Conservation (phyloP, 2,329 filamentous ascomycete genomes). For the Arachnopeziza araneosa region DNA sequence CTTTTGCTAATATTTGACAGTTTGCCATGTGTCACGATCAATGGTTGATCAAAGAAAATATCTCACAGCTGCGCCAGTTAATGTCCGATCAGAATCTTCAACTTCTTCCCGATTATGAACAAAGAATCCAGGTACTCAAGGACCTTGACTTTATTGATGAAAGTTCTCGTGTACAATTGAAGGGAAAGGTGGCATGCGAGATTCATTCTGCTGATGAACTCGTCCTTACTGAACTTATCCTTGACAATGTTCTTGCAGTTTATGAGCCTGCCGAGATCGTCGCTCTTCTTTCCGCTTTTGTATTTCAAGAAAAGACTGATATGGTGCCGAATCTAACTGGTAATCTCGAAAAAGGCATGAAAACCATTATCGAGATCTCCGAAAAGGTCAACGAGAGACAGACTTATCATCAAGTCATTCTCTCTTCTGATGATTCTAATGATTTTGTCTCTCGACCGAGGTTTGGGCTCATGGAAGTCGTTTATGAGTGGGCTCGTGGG, state of each 20-base stretch:
- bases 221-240: constrained; percentile 89
- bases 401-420: constrained; percentile 84
- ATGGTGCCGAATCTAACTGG: constrained; percentile 74
- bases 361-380: constrained; percentile 81
- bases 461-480: constrained; percentile 94
- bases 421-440: constrained; percentile 83
- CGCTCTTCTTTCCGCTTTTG: constrained; percentile 85
- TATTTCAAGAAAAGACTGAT: constrained; percentile 96
- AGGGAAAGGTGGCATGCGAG: constrained; percentile 97
- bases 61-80: constrained; percentile 76
- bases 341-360: constrained; percentile 73
- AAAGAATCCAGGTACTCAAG: constrained; percentile 85
- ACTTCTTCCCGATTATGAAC: constrained; percentile 92
- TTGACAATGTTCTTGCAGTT: constrained; percentile 92
- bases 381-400: constrained; percentile 91
- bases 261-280: constrained; percentile 97
- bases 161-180: constrained; percentile 81
- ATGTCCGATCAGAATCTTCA: constrained; percentile 97
- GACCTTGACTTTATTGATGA: constrained; percentile 91
- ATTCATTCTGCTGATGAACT: constrained; percentile 96
- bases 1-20: constrained; percentile 36
- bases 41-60: constrained; percentile 93
- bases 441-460: constrained; percentile 83
- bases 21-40: constrained; percentile 96
- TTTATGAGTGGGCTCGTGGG: constrained; percentile 95